Percentiles rank a stretch among this genome's conserved stretches.
phyloP scores from a whole-genome alignment of 352 stramenopile genomes.

The Phytophthora pseudosyringae region DNA sequence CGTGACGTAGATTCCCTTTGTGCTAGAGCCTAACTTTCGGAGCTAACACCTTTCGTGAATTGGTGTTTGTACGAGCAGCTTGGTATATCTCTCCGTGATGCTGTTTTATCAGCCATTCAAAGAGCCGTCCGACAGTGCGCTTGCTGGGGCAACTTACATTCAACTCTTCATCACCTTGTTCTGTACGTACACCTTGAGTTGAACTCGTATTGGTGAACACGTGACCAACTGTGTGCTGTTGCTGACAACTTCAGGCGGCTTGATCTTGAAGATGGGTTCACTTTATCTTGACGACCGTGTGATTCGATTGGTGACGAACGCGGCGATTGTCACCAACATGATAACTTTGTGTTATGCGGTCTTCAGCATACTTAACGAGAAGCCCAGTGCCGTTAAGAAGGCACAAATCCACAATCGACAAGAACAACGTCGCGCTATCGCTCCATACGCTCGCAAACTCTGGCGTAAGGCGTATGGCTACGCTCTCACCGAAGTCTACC shows the following conservation, averaged over 20 bases:
- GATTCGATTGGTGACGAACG: slow-evolving; percentile 55
- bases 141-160: slow-evolving; percentile 71
- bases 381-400: slow-evolving; percentile 34
- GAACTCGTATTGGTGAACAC: neutral
- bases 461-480: slow-evolving; percentile 67
- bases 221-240: neutral
- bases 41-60: neutral
- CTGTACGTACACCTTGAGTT: slow-evolving; percentile 43
- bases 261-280: slow-evolving; percentile 74
- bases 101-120: slow-evolving; percentile 78
- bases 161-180: slow-evolving; percentile 85
- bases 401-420: slow-evolving; percentile 42
- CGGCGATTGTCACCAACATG: slow-evolving; percentile 59
- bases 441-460: slow-evolving; percentile 52
- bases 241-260: slow-evolving; percentile 42
- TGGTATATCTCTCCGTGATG: slow-evolving; percentile 80
- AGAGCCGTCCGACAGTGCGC: slow-evolving; percentile 63
- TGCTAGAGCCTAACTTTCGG: neutral
- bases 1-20: neutral
- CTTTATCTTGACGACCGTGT: slow-evolving; percentile 54
- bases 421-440: slow-evolving; percentile 55
- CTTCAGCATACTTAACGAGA: slow-evolving; percentile 66
- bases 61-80: slow-evolving; percentile 30
- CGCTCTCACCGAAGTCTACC: slow-evolving; percentile 63
- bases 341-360: slow-evolving; percentile 56